Conservation (phyloP, 1,139 yeast genomes). For the Candida pseudoviswanathii region DNA sequence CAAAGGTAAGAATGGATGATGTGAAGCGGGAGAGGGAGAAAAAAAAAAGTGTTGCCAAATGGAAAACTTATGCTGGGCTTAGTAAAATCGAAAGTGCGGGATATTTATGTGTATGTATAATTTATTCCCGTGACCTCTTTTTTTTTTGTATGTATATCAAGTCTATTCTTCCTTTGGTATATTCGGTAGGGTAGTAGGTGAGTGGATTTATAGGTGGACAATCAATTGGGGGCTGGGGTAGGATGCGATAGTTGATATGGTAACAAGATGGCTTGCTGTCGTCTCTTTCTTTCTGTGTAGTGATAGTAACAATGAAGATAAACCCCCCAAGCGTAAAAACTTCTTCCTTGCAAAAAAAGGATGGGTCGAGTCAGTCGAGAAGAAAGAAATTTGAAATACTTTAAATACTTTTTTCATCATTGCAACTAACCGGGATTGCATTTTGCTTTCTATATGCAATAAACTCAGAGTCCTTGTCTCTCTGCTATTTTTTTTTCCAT, state of each 20-base stretch:
- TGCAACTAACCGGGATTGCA: not conserved
- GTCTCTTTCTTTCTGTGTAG: no score
- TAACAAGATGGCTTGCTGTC: no score
- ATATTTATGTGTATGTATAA: not conserved
- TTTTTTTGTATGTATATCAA: not conserved
- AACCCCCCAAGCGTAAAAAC: no score
- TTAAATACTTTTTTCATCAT: not conserved
- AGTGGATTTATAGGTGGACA: no score
- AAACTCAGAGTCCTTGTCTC: no score
- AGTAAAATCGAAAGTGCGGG: not conserved
- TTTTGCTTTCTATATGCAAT: not conserved
- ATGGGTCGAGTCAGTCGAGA: not conserved
- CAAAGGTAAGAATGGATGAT: not conserved
- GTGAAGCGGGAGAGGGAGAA: not conserved
- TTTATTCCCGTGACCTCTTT: conserved; percentile 1
- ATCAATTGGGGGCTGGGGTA: no score
- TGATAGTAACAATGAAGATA: no score
- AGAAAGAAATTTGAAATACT: not conserved
- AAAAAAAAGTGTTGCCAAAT: not conserved
- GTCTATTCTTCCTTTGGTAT: no score
- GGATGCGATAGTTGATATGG: no score
- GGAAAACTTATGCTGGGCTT: not conserved
- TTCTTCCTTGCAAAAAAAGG: no score
- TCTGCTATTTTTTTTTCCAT: not conserved
- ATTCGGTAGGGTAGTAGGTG: no score